phyloP scores from a whole-genome alignment of 495 filamentous ascomycete genomes.

The Aspergillus diversus region DNA sequence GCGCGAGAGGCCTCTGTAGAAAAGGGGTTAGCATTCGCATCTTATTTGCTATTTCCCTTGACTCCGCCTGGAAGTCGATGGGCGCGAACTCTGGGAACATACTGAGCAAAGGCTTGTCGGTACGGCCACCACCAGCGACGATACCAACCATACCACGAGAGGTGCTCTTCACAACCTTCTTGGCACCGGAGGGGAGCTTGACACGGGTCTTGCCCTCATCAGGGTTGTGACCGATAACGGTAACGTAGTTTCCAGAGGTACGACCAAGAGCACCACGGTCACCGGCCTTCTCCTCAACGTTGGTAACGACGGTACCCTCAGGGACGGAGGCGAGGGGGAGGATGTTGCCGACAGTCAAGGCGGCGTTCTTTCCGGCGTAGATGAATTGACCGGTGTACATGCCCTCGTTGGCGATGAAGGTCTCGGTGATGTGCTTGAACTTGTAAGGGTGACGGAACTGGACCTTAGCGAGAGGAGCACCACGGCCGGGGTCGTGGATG shows the following conservation, averaged over 20 bases:
- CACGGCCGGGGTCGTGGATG: constrained; percentile 97
- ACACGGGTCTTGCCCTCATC: constrained; percentile 99
- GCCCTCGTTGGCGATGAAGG: constrained; percentile 99
- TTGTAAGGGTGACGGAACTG: constrained; percentile 92
- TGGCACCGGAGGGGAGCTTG: constrained; percentile 98
- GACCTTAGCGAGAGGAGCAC: constrained; percentile 95
- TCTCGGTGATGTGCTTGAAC: constrained; percentile 89
- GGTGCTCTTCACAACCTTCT: constrained; percentile 94
- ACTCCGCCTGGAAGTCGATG: not conserved
- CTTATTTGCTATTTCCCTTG: not conserved
- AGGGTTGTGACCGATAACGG: constrained; percentile 97
- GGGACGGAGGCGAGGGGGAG: constrained; percentile 91
- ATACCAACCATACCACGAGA: constrained; percentile 99
- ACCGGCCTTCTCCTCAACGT: constrained; percentile 98
- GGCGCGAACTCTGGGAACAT: constrained; percentile 19
- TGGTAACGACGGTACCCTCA: constrained; percentile 97
- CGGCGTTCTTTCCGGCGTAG: constrained; percentile 99
- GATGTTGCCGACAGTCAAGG: constrained; percentile 93
- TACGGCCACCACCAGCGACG: constrained; percentile 97
- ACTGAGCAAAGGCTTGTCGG: constrained; percentile 96
- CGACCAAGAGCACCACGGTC: constrained; percentile 95
- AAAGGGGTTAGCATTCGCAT: constrained; percentile 17
- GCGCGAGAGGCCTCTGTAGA: constrained; percentile 82
- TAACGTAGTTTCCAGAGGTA: constrained; percentile 99
- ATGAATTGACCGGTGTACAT: constrained; percentile 99